These are phyloP conservation scores for Chimonanthus salicifolius DNA, from an alignment of 164 flowering plant species.

Conservation along the genomic window DNA sequence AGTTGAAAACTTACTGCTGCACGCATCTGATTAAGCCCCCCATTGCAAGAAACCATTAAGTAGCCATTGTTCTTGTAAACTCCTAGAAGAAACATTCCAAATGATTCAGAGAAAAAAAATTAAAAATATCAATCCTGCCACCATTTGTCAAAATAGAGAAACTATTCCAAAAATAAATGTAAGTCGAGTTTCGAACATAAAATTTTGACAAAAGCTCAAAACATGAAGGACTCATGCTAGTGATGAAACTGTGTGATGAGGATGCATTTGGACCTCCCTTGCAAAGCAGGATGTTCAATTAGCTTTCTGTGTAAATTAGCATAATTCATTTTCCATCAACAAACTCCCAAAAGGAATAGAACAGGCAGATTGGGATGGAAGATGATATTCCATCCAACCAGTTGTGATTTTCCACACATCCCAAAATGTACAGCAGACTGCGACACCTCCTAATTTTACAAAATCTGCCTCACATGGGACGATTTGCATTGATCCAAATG, in stretches of 20 bases:
- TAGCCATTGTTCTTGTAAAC: slow-evolving; percentile 89
- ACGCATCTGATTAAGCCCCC: slow-evolving; percentile 94
- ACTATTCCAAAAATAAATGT: no score
- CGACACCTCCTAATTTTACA: background rate
- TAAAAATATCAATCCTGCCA: background rate
- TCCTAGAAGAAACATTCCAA: slow-evolving; percentile 31
- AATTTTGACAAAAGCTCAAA: no score
- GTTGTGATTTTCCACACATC: background rate
- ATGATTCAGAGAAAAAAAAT: background rate
- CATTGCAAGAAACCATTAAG: slow-evolving; percentile 88
- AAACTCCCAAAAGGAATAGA: no score
- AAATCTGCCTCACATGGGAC: no score
- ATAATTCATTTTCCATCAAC: no score
- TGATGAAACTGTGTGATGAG: no score
- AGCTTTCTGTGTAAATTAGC: no score
- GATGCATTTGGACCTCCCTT: no score
- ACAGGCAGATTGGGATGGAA: background rate
- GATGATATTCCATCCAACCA: background rate
- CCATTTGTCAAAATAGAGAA: no score
- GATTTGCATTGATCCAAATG: background rate
- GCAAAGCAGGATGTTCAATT: no score
- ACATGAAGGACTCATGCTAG: no score
- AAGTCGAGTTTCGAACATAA: no score
- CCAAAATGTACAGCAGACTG: background rate
- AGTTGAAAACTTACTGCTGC: slow-evolving; percentile 49